Base-by-base conservation (phyloP, 1,284 basidiomycete species). In the Meripilus lineatus region DNA sequence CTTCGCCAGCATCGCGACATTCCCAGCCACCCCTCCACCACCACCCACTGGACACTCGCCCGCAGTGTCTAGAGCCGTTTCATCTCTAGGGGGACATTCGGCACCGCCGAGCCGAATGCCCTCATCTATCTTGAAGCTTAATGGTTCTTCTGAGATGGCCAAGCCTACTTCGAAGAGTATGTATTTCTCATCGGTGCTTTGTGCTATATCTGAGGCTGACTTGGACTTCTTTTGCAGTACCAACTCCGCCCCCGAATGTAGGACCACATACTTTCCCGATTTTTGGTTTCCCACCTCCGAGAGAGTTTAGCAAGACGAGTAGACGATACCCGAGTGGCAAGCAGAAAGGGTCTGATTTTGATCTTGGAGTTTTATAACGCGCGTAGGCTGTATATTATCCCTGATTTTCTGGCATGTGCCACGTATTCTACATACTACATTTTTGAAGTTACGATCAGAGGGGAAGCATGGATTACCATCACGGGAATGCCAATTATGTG, bases 231-330 rank as follows among this genome's bases (percentile, higher is more conserved):
- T 39, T 34, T 52, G 4, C 47, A 89, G 87, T 89, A 45, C 83
- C 84, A 30, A 79, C 84, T 4, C 88, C 87, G 25, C 85, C 87
- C 20, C 77, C 84, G 1, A 77, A 72, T 46, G 75, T 74, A 37
- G 85, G 85, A 14, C 58, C 70, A 21, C 82, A 88, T 56, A 79
- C 71, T 17, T 90, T 89, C 57, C 84, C 84, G 11, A 74, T 79
- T 14, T 66, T 69, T 17, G 84, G 81, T 40, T 89, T 90, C 59
- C 88, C 87, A 11, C 78, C 80, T 13, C 87, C 87, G n/a, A 76
- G 85, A 35, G 67, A 69, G 23, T 89, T 88, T 60, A 60, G 59
- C 28, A 57, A 62, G 14, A 65, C 58, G 25, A 51, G 59, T 21
- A 82, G 71, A 55, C 68, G 67, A 33, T 90, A 90, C 58, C 63